phyloP scores from a whole-genome alignment of 179 eudicot genomes.

The Kewa caespitosa region DNA sequence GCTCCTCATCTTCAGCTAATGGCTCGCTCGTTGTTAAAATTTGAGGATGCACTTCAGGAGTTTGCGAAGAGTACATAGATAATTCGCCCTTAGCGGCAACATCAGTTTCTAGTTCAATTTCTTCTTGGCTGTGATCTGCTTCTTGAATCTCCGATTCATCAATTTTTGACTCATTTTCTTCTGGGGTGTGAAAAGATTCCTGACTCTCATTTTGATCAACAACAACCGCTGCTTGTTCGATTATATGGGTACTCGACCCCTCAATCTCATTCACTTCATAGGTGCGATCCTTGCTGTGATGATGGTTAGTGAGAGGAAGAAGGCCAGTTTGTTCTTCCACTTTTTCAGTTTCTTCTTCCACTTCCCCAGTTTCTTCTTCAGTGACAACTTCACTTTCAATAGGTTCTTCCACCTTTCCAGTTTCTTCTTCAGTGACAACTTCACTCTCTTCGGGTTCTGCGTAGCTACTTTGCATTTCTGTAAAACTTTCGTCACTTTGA shows the following conservation, averaged over 20 bases:
- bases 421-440: not conserved
- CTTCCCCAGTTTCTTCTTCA: not conserved
- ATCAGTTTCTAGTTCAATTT: conserved; percentile 15
- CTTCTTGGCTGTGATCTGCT: conserved; percentile 24
- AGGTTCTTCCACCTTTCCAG: conserved; percentile 5
- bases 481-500: not conserved
- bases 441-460: not conserved
- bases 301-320: not conserved
- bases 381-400: not conserved
- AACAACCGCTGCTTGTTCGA: not conserved
- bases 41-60: conserved; percentile 12
- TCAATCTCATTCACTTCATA: not conserved
- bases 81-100: not conserved
- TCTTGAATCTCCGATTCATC: conserved; percentile 16
- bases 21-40: conserved; percentile 3
- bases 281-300: not conserved
- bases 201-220: not conserved
- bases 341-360: not conserved
- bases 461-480: conserved; percentile 14
- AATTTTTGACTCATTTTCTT: not conserved
- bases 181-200: not conserved
- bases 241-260: not conserved
- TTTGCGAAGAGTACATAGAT: not conserved
- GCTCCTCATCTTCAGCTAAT: conserved; percentile 8
- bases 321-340: not conserved